Base-by-base conservation (phyloP, 441 rosid genomes). In the Aleurites moluccanus region DNA sequence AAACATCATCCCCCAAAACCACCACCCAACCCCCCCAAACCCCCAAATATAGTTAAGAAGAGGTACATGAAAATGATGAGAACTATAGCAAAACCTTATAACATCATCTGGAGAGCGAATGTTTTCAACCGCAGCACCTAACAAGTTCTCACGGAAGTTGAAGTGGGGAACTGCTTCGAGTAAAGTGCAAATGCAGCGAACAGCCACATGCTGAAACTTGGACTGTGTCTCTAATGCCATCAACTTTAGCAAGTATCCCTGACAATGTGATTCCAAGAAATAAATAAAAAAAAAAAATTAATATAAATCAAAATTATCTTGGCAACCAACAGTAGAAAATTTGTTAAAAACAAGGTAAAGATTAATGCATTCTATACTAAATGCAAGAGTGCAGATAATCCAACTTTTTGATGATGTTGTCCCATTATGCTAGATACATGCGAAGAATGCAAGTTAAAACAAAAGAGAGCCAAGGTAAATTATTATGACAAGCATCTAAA, bases 151-250 rank as follows among this genome's bases (percentile, higher is more conserved):
- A 5, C 91, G 81, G 77, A 83, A 96, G 87, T 96, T 93, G 83
- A 93, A 96, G 87, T 96, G 97, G 30, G 97, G 97, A 80, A 78
- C 90, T 70, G 97, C 87, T 55, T 93, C 98, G 67, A 96, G 91
- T 86, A 96, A 86, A 64, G 82, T 79, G 79, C 93, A 91, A 68
- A 92, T 64, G 76, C 99, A 92, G 72, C 96, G 91, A 55, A 89
- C 84, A 30, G 83, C 94, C 70, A 86, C 88, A 76, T 86, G 94
- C 79, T 84, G 88, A 82, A 85, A 93, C 49, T 77, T 79, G 66
- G 92, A n/a, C 73, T 77, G 84, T 74, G 84, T 90, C 78, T 91
- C 93, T 40, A 88, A 76, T 23, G 74, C 74, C 56, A 88, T 76
- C 84, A 96, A 74, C 87, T 81, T 93, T 75, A 84, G 92, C 82